These are phyloP conservation scores for Alternaria ethzedia DNA, from an alignment of 2,329 filamentous ascomycete species.

Conservation along the genomic window DNA sequence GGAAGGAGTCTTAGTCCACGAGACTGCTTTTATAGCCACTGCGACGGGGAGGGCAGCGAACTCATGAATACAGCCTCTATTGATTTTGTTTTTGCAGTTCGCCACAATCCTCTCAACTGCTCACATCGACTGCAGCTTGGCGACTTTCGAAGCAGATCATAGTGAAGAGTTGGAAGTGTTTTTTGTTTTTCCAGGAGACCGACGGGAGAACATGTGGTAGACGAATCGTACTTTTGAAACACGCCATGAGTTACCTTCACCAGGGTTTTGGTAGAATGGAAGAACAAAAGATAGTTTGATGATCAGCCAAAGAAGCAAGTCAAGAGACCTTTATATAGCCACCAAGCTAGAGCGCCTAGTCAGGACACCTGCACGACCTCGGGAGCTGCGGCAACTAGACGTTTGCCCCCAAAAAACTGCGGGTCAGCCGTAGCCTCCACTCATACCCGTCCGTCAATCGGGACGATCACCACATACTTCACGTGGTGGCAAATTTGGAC, in stretches of 20 bases:
- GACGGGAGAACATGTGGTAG: not conserved
- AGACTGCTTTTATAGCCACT: not conserved
- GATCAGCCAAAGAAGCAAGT: not conserved
- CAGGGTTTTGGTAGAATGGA: not conserved
- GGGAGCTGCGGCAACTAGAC: not conserved
- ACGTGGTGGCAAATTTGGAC: not conserved
- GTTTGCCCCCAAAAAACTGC: not conserved
- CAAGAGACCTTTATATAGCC: not conserved
- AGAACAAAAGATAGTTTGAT: not conserved
- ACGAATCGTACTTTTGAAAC: no score
- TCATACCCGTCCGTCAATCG: not conserved
- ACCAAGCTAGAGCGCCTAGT: not conserved
- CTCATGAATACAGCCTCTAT: not conserved
- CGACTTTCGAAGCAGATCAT: not conserved
- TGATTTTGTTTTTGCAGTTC: not conserved
- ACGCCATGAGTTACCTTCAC: not conserved
- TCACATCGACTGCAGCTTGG: not conserved
- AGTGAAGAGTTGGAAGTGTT: not conserved
- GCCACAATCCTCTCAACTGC: not conserved
- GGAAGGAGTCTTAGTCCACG: not conserved
- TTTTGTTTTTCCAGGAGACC: not conserved
- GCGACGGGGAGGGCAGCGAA: not conserved
- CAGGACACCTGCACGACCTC: not conserved
- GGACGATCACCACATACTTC: not conserved
- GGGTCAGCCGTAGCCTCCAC: not conserved